These are phyloP conservation scores for sorghum (Sorghum bicolor) DNA, from an alignment of 176 grass and related monocot species.

Conservation along the genomic window Sorghum_bicolor_NCBIv3 NC_012872.2:11643501-11644000, in stretches of 20 bases:
- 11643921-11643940: not conserved
- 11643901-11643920: not conserved
- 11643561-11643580: too few species aligned
- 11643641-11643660: too few species aligned
- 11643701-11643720: too few species aligned
- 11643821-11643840: constrained; percentile 17
- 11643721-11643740: too few species aligned
- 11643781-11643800: not conserved
- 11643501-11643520: not conserved
- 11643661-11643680: too few species aligned
- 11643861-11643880: constrained; percentile 28
- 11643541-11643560: too few species aligned
- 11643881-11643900: not conserved
- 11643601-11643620: too few species aligned
- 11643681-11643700: too few species aligned
- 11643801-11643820: not conserved
- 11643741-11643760: too few species aligned
- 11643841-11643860: constrained; percentile 35
- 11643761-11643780: not conserved
- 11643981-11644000: not conserved
- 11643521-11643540: too few species aligned
- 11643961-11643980: not conserved
- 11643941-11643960: not conserved
- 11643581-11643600: too few species aligned
- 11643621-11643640: too few species aligned